phyloP scores from a whole-genome alignment of 768 basidiomycete species.

The Chalciporus pseudorubinellus region DNA sequence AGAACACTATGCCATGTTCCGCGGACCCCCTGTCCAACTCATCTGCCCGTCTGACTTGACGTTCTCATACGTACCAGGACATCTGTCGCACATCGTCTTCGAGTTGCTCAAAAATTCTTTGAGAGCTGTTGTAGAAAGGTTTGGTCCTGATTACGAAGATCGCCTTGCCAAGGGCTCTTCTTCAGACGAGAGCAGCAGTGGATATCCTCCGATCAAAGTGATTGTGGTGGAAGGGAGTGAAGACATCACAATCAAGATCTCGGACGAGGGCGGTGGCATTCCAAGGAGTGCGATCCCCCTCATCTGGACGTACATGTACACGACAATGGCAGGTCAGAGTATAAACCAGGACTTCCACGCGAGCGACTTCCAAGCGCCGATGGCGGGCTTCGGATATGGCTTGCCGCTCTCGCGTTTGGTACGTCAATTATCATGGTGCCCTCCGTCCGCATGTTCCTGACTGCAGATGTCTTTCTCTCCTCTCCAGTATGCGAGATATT shows the following conservation, averaged over 20 bases:
- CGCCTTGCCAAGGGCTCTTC: constrained; percentile 8
- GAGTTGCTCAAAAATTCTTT: constrained; percentile 98
- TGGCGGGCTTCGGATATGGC: constrained; percentile 97
- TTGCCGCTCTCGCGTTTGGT: constrained; percentile 89
- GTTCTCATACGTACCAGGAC: constrained; percentile 95
- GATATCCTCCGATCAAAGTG: constrained; percentile 24
- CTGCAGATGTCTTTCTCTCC: neutral
- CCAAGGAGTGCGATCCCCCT: constrained; percentile 81
- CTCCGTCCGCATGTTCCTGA: constrained; percentile 68
- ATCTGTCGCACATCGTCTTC: constrained; percentile 94
- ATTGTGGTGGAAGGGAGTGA: constrained; percentile 97
- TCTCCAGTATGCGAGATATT: constrained; percentile 85
- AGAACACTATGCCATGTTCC: constrained; percentile 95
- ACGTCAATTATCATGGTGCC: constrained; percentile 27
- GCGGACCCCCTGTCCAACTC: constrained; percentile 92
- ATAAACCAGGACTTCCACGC: constrained; percentile 75
- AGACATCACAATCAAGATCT: constrained; percentile 98
- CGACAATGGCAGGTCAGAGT: constrained; percentile 71
- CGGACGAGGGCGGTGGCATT: constrained; percentile 93
- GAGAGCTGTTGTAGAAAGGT: constrained; percentile 94
- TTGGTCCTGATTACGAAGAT: constrained; percentile 77
- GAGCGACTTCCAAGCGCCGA: constrained; percentile 93
- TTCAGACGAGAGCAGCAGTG: neutral
- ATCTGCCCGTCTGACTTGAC: constrained; percentile 85
- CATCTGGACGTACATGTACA: constrained; percentile 99